Evolutionary conservation across 2,329 filamentous ascomycete genomes (phyloP).

Genomic region (Leptographium procerum): DNA sequence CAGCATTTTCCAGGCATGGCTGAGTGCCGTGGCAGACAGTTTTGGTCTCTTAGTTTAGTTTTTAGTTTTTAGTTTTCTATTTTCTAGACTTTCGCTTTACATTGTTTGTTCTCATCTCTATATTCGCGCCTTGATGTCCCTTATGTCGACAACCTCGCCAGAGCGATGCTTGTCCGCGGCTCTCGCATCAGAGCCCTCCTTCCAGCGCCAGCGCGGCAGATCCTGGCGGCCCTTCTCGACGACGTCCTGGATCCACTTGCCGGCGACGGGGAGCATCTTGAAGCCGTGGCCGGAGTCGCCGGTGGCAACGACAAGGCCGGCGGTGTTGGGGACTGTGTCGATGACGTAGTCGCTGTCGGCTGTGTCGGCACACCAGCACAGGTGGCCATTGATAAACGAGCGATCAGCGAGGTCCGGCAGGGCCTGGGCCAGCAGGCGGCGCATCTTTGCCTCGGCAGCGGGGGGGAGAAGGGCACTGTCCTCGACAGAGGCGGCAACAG

Average conservation of each 20-base stretch:
- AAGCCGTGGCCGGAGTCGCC: slow-evolving; percentile 53
- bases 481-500: slow-evolving; percentile 26
- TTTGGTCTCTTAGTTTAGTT: too few relatives aligned
- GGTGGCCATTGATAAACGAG: slow-evolving; percentile 40
- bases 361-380: slow-evolving; percentile 57
- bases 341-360: slow-evolving; percentile 48
- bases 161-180: background rate
- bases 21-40: too few relatives aligned
- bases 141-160: background rate
- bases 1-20: background rate
- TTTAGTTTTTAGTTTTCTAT: too few relatives aligned
- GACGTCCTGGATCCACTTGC: slow-evolving; percentile 39
- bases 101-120: background rate
- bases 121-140: background rate
- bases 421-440: slow-evolving; percentile 37
- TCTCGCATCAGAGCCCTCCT: slow-evolving; percentile 16
- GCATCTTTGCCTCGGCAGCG: slow-evolving; percentile 39
- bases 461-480: slow-evolving; percentile 38
- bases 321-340: slow-evolving; percentile 42
- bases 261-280: slow-evolving; percentile 51
- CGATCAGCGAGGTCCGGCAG: slow-evolving; percentile 41
- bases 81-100: background rate
- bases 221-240: slow-evolving; percentile 32
- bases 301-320: slow-evolving; percentile 36
- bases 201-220: slow-evolving; percentile 40